Percentiles rank a stretch among this genome's conserved stretches.
These are phyloP conservation scores for Ajuga chamaepitys DNA, from an alignment of 257 asterid species.

Conservation along the genomic window DNA sequence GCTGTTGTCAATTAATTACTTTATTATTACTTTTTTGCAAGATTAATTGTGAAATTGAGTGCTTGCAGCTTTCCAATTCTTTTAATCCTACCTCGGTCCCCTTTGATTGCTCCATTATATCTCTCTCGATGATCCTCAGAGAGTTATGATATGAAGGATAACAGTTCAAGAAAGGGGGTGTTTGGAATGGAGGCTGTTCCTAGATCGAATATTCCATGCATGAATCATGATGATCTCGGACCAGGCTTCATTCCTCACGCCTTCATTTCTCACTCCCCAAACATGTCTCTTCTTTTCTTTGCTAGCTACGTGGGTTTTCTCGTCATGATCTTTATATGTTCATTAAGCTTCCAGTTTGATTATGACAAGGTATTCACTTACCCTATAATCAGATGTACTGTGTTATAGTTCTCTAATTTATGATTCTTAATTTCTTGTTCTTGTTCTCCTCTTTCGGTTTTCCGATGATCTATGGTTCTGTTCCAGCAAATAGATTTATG, in stretches of 20 bases:
- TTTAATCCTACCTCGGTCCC: neutral
- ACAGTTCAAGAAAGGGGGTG: constrained; percentile 29
- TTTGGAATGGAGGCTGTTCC: constrained; percentile 80
- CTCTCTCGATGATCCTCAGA: neutral
- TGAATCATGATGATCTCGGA: constrained; percentile 51
- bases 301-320: neutral
- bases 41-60: neutral
- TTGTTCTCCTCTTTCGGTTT: too few relatives aligned
- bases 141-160: neutral
- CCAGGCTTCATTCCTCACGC: constrained; percentile 87
- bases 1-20: neutral
- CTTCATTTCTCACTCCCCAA: constrained; percentile 4
- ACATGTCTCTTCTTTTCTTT: too few relatives aligned
- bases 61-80: constrained; percentile 12
- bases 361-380: neutral
- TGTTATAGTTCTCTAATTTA: neutral
- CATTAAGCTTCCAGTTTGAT: neutral
- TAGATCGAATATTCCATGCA: constrained; percentile 21
- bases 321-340: too few relatives aligned
- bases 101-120: constrained; percentile 21
- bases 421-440: neutral
- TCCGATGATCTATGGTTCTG: too few relatives aligned
- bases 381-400: neutral
- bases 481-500: too few relatives aligned
- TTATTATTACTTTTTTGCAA: neutral